Evolutionary conservation across 495 filamentous ascomycete species (phyloP).

Genomic region (Entonaema liquescens): DNA sequence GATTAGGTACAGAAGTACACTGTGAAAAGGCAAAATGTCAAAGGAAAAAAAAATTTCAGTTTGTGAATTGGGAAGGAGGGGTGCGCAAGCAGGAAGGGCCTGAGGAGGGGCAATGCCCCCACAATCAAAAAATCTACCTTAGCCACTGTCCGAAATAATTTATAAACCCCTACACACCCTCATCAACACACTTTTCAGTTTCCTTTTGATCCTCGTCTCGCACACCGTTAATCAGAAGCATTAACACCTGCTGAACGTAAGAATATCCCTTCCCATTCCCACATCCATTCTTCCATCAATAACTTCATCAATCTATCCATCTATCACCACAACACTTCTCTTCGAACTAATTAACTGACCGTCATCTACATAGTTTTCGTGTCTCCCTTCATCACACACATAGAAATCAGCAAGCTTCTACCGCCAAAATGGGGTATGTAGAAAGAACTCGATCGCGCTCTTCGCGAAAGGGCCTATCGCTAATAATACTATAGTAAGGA

Average conservation of each 20-base stretch:
- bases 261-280: constrained; percentile 2
- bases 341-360: constrained; percentile 12
- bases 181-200: constrained; percentile 37
- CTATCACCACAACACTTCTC: neutral
- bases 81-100: constrained; percentile 36
- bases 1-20: constrained; percentile 11
- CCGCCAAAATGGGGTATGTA: constrained; percentile 43
- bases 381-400: constrained; percentile 23
- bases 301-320: constrained; percentile 6
- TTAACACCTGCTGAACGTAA: constrained; percentile 45
- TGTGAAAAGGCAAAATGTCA: constrained; percentile 23
- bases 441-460: neutral
- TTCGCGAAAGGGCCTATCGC: constrained; percentile 6
- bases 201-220: constrained; percentile 44
- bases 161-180: constrained; percentile 44
- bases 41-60: constrained; percentile 36
- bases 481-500: constrained; percentile 73
- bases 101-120: constrained; percentile 44
- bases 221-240: constrained; percentile 46
- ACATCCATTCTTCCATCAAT: neutral
- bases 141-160: constrained; percentile 38
- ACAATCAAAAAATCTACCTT: constrained; percentile 43
- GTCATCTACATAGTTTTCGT: constrained; percentile 17
- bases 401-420: constrained; percentile 14
- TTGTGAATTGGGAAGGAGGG: constrained; percentile 47